These are phyloP conservation scores for Cladophialophora chaetospira DNA, from an alignment of 2,329 filamentous ascomycete species.

Conservation along the genomic window DNA sequence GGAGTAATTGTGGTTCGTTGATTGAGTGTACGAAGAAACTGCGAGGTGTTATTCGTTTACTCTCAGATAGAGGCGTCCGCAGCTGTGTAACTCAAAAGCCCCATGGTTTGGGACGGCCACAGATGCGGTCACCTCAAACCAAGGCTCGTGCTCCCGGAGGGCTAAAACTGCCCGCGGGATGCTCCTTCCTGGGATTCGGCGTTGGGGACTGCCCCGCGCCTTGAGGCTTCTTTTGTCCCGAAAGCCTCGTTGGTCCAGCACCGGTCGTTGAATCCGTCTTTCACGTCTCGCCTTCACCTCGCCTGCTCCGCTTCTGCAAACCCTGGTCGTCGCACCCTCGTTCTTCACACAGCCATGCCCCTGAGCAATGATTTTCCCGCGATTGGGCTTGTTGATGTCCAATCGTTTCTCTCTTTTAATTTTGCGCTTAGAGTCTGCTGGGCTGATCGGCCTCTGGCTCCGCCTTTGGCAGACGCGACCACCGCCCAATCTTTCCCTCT, in stretches of 20 bases:
- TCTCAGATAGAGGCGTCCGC: neutral
- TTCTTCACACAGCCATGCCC: conserved; percentile 16
- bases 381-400: conserved; percentile 11
- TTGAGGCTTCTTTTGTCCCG: neutral
- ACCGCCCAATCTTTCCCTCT: conserved; percentile 5
- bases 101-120: neutral
- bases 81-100: neutral
- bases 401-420: conserved; percentile 15
- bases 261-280: neutral
- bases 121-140: neutral
- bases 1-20: neutral
- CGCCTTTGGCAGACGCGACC: conserved; percentile 22
- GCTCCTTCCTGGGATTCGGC: neutral
- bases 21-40: neutral
- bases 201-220: neutral
- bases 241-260: neutral
- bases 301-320: conserved; percentile 2
- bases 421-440: conserved; percentile 14
- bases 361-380: conserved; percentile 28
- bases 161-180: conserved; percentile 1
- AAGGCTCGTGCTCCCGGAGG: neutral
- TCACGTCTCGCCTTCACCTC: neutral
- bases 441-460: conserved; percentile 16
- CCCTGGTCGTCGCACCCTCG: neutral
- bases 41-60: neutral